Percentiles rank a stretch among this genome's conserved stretches.
phyloP scores from a whole-genome alignment of 306 rosid species.

The Cicer cuneatum region DNA sequence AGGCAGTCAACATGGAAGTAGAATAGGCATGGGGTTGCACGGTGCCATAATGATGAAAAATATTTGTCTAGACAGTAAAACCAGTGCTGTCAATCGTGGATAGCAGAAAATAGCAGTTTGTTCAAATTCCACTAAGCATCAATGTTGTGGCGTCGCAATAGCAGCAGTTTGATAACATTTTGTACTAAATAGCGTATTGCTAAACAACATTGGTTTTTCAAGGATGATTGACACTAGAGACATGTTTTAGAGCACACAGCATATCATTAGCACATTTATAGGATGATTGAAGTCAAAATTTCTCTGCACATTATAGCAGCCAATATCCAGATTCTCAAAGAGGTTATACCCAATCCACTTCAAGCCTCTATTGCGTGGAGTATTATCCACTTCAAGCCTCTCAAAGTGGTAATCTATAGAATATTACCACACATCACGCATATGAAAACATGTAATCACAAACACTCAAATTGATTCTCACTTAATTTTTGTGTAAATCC shows the following conservation, averaged over 20 bases:
- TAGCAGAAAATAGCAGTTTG: no score
- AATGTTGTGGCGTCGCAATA: no score
- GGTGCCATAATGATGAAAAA: not conserved
- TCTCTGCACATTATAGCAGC: not conserved
- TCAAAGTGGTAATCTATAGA: no score
- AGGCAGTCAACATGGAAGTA: not conserved
- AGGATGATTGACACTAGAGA: no score
- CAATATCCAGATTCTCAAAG: constrained; percentile 15
- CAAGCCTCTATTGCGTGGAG: constrained; percentile 18
- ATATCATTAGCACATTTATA: not conserved
- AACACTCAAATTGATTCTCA: constrained; percentile 2
- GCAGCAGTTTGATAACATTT: no score
- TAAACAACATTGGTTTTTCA: no score
- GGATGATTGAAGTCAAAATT: constrained; percentile 12
- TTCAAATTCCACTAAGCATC: no score
- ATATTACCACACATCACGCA: not conserved
- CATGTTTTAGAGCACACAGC: not conserved
- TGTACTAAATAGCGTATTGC: no score
- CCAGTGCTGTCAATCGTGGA: no score
- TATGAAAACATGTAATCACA: not conserved
- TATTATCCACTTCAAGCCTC: no score
- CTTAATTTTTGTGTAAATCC: not conserved
- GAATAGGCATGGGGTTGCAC: not conserved
- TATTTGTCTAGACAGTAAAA: not conserved
- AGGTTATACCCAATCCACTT: not conserved